Evolutionary conservation across 1,284 basidiomycete genomes (phyloP).

Genomic region (Thelephora terrestris): DNA sequence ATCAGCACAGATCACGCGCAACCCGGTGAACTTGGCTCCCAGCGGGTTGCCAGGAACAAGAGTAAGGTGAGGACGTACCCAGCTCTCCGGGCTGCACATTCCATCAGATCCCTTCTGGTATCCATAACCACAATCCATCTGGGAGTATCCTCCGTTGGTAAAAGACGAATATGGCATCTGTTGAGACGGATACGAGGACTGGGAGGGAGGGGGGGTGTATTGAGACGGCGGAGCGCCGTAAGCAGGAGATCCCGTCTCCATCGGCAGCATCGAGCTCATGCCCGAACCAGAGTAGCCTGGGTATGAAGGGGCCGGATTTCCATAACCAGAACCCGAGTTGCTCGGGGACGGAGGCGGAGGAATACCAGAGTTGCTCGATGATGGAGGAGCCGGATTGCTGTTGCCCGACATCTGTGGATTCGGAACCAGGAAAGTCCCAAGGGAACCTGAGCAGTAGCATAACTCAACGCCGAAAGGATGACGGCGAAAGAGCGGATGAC

Average conservation of each 20-base stretch:
- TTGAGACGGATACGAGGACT: slow-evolving; percentile 30
- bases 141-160: slow-evolving; percentile 49
- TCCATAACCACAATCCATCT: slow-evolving; percentile 58
- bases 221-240: slow-evolving; percentile 25
- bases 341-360: slow-evolving; percentile 10
- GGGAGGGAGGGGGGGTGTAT: slow-evolving; percentile 30
- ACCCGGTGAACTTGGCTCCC: too few relatives aligned
- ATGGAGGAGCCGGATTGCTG: slow-evolving; percentile 8
- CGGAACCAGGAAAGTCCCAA: slow-evolving; percentile 40
- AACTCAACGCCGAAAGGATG: slow-evolving; percentile 45
- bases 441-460: slow-evolving; percentile 44
- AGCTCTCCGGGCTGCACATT: slow-evolving; percentile 40
- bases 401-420: slow-evolving; percentile 3
- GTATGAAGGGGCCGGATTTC: too few relatives aligned
- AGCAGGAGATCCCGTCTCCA: slow-evolving; percentile 14
- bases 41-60: too few relatives aligned
- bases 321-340: slow-evolving; percentile 4
- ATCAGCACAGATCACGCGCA: background rate
- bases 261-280: slow-evolving; percentile 15
- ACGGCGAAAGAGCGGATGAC: slow-evolving; percentile 55
- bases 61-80: slow-evolving; percentile 33
- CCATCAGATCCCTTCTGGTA: slow-evolving; percentile 46
- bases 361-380: slow-evolving; percentile 4
- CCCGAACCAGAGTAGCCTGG: background rate
- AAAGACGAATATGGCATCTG: slow-evolving; percentile 50